Base-by-base conservation (phyloP, 768 basidiomycete species). In the Russula olivacea region DNA sequence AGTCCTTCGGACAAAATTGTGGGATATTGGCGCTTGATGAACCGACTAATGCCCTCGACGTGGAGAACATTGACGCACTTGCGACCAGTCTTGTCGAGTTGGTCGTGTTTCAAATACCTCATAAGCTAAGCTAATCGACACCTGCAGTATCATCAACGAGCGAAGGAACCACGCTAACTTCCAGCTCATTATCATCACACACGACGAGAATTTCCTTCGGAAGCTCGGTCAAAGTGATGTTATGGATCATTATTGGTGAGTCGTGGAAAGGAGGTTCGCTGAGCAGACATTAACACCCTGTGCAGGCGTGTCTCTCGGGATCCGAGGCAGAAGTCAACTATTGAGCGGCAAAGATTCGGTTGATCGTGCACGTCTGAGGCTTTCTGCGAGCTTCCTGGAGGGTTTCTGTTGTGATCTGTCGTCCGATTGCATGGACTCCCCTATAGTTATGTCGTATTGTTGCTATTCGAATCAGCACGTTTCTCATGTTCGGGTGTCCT, bases 21-120 rank as follows among this genome's bases (percentile, higher is more conserved):
- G 97, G 97, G 21, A 97, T 99, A 66, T 82, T 99, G 28, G 97
- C 97, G 0, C 78, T 99, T 63, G 97, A 99, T 70, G 97, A 99
- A 77, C 97, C 97, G 14, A 98, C 97, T 23, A 98, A 98, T 65
- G 97, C 97, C 32, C 78, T 99, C 53, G 97, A 99, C 70, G 84
- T 86, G 10, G 96, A 98, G 74, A 98, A 98, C 71, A 96, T 98
- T 60, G 90, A 94, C 69, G 94, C 95, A 11, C 80, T 98, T 19
- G 96, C 97, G 4, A 83, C 83, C 25, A 92, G 94, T 68, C 81
- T 99, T 25, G 87, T 95, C 23, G 94, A 95, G 94, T 96, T 69
- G 72, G 91, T 80, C 47, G 6, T 50, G 14, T 52, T 28, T 48
- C 15, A 41, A 19, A 58, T 47, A 40, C 47, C 12, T 51, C 51